Base-by-base conservation (phyloP, 257 asterid species). In the Osmanthus fragrans region DNA sequence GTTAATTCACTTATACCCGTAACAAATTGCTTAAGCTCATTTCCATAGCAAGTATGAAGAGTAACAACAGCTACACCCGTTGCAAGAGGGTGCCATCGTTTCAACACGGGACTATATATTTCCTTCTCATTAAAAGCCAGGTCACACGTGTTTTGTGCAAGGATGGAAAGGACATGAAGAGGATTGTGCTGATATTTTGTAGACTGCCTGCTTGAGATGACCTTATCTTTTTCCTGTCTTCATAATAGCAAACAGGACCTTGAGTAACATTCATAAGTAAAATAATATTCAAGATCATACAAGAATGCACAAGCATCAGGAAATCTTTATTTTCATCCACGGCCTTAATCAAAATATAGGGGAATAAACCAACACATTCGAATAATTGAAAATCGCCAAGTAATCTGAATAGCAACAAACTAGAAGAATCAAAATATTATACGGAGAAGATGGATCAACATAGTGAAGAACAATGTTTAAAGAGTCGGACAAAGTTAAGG, bases 181-280 rank as follows among this genome's bases (percentile, higher is more conserved):
- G 91, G 85, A 82, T 88, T 89, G 69, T 81, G 93, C 80, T 89
- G 94, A 71, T 75, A 84, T 82, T 89, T 91, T 66, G 92, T 86
- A 32, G 91, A 90, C 80, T 85, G 85, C 86, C 88, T 91, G 87
- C 86, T 86, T 69, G 93, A 81, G 83, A 87, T 83, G 80, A 89
- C 63, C 87, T 84, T 92, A 88, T 90, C 94, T 72, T 85, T 90
- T 92, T 88, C 97, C 99, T 94, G 98, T 92, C 94, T 86, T 89
- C 87, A 87, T 78, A 84, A 86, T 81, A 83, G 83, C 85, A 86
- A 85, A 86, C 73, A 81, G 56, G 68, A 78, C 77, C 76, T 82
- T 84, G 83, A 89, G 90, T 77, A 71, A 85, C 45, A 78, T 77
- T 79, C 81, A 71, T 47, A 70, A 37, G 33, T 33, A 74, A 23